Evolutionary conservation across 768 basidiomycete species (phyloP), one percentile per base, ranked within the genome.

Genomic region (Suillus plorans): DNA sequence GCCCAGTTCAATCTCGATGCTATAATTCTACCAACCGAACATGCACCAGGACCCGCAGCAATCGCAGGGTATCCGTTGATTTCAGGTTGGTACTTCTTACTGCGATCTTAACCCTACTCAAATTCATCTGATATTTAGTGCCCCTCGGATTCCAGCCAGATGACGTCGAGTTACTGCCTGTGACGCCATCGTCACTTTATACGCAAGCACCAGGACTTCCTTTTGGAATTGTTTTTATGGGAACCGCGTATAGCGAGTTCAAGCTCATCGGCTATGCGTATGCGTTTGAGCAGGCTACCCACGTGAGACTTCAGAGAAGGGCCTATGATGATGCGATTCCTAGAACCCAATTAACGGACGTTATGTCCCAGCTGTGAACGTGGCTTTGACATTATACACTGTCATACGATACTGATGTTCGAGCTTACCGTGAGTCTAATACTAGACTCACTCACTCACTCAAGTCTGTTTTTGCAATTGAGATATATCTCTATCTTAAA

Each of bases 241-340:
- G 86, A 0, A 86, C 86, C 0, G 85, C 82, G 18, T 88, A 83
- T 71, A 82, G 82, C 22, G 86, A 88, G 61, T 83, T 81, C 63
- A 73, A 80, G n/a, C 75, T 88, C 44, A 79, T 89, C 61, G 76
- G 81, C 0, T 82, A 84, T 63, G 87, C 79, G 6, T 87, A 80
- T 73, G 86, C 86, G 0, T 88, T 84, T 68, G 87, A 89, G 71
- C 86, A 88, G 70, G 80, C 80, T 64, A 89, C 87, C 9, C 76
- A 83, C 62, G 81, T 80, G 2, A 69, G 86, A 9, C 69, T 85
- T 50, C 68, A 70, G 56, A 74, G 82, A 65, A 80, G 69, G 69
- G 85, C 85, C 4, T 83, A 77, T 67, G 65, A 78, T 2, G 84
- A 71, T 13, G 85, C 86, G 20, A 81, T 86, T 42, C 86, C 86